Evolutionary conservation across 306 rosid genomes (phyloP), one percentile per base, ranked within the genome.

Genomic region (Prunus fruticosa): DNA sequence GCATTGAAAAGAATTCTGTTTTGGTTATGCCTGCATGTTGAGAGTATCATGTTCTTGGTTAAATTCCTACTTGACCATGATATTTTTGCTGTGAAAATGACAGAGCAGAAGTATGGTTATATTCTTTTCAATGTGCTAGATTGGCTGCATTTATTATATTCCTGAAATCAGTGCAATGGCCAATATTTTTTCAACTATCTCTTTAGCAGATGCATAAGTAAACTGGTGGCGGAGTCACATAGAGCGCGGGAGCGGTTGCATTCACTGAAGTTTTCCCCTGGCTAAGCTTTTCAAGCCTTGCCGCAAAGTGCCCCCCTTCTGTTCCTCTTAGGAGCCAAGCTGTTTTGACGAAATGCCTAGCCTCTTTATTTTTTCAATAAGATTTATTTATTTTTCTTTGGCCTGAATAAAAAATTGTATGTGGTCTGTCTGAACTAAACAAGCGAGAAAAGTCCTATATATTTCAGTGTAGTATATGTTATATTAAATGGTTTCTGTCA

Each of bases 21-120:
- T 27, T 50, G 19, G 25, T 50, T 11, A 34, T 50, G 56, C 69
- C 47, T n/a, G 5, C 65, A 20, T 22, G 30, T 51, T 71, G 66
- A 63, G 25, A 25, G 81, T 6, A 78, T 78, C 71, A 12, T 63
- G 54, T 71, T 71, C 81, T 78, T 51, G 18, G 25, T 8, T 38
- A 71, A 58, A 49, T 60, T 77, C 61, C 49, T 8, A 30, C 18
- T 64, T 6, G 68, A 62, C 11, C 30, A 18, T 30, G 52, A 47
- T 2, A 23, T 38, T 22, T 8, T 23, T 53, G 27, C 49, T 43
- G 11, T 54, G 27, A 3, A 54, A 76, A 67, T 18, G 66, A 13
- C 43, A 32, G 41, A 15, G 28, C 11, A 57, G 11, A 30, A 43
- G 6, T 43, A 28, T 6, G 30, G 61, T 45, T 46, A 8, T 30